Evolutionary conservation across 805 yeast genomes (phyloP).

Genomic region (Cyberlindnera subsufficiens): DNA sequence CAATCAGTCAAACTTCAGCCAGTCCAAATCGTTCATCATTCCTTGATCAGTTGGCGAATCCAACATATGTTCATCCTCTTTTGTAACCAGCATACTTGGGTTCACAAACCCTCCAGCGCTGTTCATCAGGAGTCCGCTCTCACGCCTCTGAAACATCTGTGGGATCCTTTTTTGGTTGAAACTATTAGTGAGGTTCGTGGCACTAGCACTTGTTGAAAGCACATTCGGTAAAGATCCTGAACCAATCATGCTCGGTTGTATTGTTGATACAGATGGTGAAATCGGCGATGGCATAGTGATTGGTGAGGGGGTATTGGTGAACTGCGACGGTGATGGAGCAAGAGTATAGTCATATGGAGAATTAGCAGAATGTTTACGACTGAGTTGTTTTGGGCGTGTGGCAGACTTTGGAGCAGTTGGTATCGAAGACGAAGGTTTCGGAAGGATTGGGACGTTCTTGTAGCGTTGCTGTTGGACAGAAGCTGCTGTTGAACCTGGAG

Average conservation of each 20-base stretch:
- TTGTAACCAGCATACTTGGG: constrained; percentile 10
- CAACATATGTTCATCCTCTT: constrained; percentile 8
- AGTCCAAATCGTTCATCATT: constrained; percentile 21
- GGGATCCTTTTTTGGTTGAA: constrained; percentile 26
- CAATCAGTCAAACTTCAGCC: constrained; percentile 25
- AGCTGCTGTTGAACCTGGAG: constrained; percentile 3
- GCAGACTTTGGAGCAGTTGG: constrained; percentile 7
- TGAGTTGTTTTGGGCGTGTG: constrained; percentile 1
- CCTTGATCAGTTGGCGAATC: constrained; percentile 12
- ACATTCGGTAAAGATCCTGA: constrained; percentile 17
- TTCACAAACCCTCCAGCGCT: constrained; percentile 5
- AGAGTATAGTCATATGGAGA: constrained; percentile 10
- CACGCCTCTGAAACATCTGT: constrained; percentile 17
- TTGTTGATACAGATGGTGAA: constrained; percentile 15
- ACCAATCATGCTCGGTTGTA: background rate
- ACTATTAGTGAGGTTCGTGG: constrained; percentile 20
- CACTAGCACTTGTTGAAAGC: constrained; percentile 13
- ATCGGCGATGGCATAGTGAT: constrained; percentile 23
- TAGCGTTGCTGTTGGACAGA: constrained; percentile 7
- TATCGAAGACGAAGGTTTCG: constrained; percentile 20
- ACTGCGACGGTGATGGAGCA: constrained; percentile 15
- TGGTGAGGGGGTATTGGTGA: constrained; percentile 20
- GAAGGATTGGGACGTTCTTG: constrained; percentile 24
- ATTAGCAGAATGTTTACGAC: constrained; percentile 1
- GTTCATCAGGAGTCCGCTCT: constrained; percentile 1